A percentile compares a stretch with the other conserved stretches of the same genome.
These are phyloP conservation scores for Phanerochaete sordida DNA, from an alignment of 768 basidiomycete species.

Conservation along the genomic window DNA sequence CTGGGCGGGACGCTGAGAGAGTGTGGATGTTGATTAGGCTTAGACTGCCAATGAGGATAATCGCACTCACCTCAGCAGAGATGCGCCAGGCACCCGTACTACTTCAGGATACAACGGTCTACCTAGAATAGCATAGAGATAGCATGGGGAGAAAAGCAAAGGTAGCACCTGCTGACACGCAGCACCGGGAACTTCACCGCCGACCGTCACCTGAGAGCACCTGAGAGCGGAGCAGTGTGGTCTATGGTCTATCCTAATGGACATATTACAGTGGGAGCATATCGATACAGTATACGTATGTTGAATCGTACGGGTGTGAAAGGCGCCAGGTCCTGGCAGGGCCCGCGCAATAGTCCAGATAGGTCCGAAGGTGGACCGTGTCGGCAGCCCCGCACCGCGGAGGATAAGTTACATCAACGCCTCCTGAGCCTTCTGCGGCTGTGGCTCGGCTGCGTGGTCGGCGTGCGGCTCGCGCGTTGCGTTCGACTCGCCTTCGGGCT, in stretches of 20 bases:
- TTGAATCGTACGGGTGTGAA: background rate
- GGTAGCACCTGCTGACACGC: no score
- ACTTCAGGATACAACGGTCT: no score
- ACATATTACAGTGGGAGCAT: background rate
- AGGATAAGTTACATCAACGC: background rate
- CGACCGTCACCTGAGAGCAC: no score
- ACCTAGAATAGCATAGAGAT: no score
- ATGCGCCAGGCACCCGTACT: no score
- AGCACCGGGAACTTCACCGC: no score
- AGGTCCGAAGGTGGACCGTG: background rate
- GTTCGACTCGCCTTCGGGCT: background rate
- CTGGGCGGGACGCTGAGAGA: no score
- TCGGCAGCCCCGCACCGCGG: background rate
- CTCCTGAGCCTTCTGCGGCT: background rate
- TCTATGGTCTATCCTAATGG: background rate
- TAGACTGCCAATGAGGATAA: no score
- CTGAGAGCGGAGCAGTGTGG: background rate
- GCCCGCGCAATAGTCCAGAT: background rate
- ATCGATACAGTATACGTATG: background rate
- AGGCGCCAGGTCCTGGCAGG: background rate
- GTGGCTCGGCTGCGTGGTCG: background rate
- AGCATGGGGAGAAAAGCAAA: no score
- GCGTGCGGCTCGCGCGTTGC: background rate
- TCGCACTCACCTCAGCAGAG: no score
- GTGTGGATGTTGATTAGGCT: no score